Base-by-base conservation (phyloP, 2,329 filamentous ascomycete genomes). In the Pseudopyrenochaeta lycopersici region DNA sequence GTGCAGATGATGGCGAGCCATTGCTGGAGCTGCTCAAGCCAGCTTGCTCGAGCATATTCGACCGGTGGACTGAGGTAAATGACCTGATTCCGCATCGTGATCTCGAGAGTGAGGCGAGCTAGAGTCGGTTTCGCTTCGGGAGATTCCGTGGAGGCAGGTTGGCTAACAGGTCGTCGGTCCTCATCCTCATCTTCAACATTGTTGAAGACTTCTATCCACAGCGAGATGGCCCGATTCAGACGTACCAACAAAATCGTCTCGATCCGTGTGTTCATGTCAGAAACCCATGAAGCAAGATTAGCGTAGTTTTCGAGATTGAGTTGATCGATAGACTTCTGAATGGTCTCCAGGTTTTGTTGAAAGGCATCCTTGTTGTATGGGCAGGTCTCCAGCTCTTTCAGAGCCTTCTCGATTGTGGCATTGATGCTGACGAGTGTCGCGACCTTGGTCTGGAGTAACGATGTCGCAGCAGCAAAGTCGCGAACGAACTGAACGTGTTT, bases 1-100 rank as follows among this genome's bases (percentile, higher is more conserved):
- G 95, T 94, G 79, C 95, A 98, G 39, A 97, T 89, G 53, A 96
- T 85, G 33, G 91, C 93, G 31, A 99, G 85, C 95, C 95, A 99
- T 30, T 92, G 86, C 66, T 98, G 93, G 35, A 99, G 83, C 64
- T 97, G 93, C 15, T 89, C 83, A 71, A 96, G 91, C 95, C 96
- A 99, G 71, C 90, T 94, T 11, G 94, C 93, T 62, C 93, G 87
- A 14, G 95, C 93, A 73, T 89, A 95, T 72, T 97, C 92, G 46
- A 98, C 82, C 4, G 95, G 95, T 3, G 95, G 96, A 47, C 97
- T 95, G 21, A 99, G 85, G 70, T 96, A 97, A 63, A 99, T 97
- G 62, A 97, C 90, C 75, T 99, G 95, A 67, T 98, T 98, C 29
- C 91, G 90, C 92, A 99, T 99, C 5, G 92, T 95, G 49, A 99